Evolutionary conservation across 2,329 filamentous ascomycete genomes (phyloP), one percentile per base, ranked within the genome.

Genomic region (Nannizzia gypsea): DNA sequence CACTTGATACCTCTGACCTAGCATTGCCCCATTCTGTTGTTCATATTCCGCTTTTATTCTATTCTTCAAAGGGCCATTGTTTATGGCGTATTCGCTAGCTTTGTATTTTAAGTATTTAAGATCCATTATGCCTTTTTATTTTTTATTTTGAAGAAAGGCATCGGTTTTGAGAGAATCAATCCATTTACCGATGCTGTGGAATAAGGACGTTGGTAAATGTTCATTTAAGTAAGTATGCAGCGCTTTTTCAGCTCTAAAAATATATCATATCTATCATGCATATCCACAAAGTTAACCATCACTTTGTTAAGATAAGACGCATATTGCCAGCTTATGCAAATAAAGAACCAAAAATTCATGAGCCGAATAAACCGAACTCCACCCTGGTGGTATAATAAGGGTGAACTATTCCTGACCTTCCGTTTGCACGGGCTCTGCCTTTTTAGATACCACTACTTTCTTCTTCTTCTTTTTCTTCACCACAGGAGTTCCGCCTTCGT

Each of bases 391-490:
- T 17, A 52, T 36, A 36, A 11, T 36, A 36, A 11, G 31, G 31
- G 24, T n/a, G 4, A n/a, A 31, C 24, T 42, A 22, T 40, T 26
- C n/a, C 6, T 38, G 13, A 28, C 56, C n/a, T 55, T 55, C 52
- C 24, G 36, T 44, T 48, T 55, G 44, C 24, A 31, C 50, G 13
- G 54, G 52, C 36, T 13, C 57, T 55, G 57, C 40, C 36, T 61
- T 59, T 56, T 60, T 58, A 31, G 48, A 17, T n/a, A 52, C 20
- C 15, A 36, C 26, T 28, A 56, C 56, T 55, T 59, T 61, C 55
- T 61, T 60, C 36, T 61, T 63, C 34, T 63, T 64, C 59, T 44
- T 36, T 57, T 63, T 64, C 42, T 58, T 60, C 56, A 60, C 58
- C 40, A 48, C 44, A 13, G n/a, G 42, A 2, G 36, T 34, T 22